Base-by-base conservation (phyloP, 2,329 filamentous ascomycete species). In the Fusarium acutatum region DNA sequence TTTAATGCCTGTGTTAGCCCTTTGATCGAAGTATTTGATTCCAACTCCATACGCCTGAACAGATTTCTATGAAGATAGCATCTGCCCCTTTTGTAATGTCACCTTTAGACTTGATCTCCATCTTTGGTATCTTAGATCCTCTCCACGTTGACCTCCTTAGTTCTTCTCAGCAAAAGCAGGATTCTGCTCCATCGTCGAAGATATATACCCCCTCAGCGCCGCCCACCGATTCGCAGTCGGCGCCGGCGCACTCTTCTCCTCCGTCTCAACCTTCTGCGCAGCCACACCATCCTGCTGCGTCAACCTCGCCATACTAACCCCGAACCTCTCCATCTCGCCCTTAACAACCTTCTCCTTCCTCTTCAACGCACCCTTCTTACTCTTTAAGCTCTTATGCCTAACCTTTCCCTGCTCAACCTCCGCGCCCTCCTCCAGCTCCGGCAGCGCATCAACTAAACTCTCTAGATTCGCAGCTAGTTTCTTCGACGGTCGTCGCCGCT, bases 121-220 rank as follows among this genome's bases (percentile, higher is more conserved):
- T 59, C 17, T 40, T 41, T 57, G 41, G 63, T 70, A 74, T 72
- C 52, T 47, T 47, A 9, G 17, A 26, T 26, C 20, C 12, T n/a
- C 12, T 24, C 30, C 32, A 17, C 38, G 26, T n/a, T 10, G 8
- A 15, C n/a, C 18, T 28, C 17, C 7, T n/a, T 28, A 82, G 12
- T 67, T 72, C 62, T 81, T 79, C 26, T 64, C 74, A 26, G 69
- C 65, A 76, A 97, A 97, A 7, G 92, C 93, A 20, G 92, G 90
- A 76, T 96, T 96, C 82, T 94, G 93, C 83, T 97, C 94, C 91
- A 97, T 94, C 2, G 94, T 98, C 46, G 91, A 88, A 4, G 93
- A 92, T 58, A 98, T 97, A 79, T 96, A 97, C 15, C 87, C 91
- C 77, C 95, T 90, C 81, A 98, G 81, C 22, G 94, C 94, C 35